Base-by-base conservation (phyloP, 495 filamentous ascomycete species). In the Xylaria acuta region DNA sequence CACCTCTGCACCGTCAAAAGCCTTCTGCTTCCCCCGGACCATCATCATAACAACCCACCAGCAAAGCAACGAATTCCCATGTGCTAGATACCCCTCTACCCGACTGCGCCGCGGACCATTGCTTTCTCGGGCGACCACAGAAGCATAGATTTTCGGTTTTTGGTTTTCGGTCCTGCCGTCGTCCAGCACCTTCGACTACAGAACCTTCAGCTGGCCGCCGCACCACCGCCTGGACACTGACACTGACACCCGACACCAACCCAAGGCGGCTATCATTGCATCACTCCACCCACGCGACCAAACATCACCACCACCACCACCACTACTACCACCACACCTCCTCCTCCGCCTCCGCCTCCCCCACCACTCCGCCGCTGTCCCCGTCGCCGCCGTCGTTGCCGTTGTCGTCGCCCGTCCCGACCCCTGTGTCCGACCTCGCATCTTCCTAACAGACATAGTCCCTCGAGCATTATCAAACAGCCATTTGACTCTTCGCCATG, bases 401-500 rank as follows among this genome's bases (percentile, higher is more conserved):
- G 53, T 43, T 54, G 70, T 56, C n/a, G 62, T 49, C 41, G 41
- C 40, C 53, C 14, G 14, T 12, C 51, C 25, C 69, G 59, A 71
- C 45, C 56, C 41, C 30, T 40, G 34, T 38, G 34, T 27, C 59
- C 47, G 69, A 41, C 69, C 49, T 45, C 25, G 60, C 34, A 64
- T 54, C 59, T 30, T n/a, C 59, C 6, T 32, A 6, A 38, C 49
- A 22, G 25, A 25, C 64, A 38, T 25, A 63, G 65, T 18, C 64
- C 27, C 20, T 64, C 56, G 41, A 51, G 41, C 63, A 38, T 47
- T 25, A 51, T 54, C 62, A 47, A 58, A 60, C 63, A 49, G 51
- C 30, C 40, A 22, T 45, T 30, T 30, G 67, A 75, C 67, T 76
- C 75, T 79, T 79, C 84, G 80, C 73, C 77, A 88, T 88, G 86